phyloP scores from a whole-genome alignment of 768 basidiomycete species.

The Psilocybe sp. region DNA sequence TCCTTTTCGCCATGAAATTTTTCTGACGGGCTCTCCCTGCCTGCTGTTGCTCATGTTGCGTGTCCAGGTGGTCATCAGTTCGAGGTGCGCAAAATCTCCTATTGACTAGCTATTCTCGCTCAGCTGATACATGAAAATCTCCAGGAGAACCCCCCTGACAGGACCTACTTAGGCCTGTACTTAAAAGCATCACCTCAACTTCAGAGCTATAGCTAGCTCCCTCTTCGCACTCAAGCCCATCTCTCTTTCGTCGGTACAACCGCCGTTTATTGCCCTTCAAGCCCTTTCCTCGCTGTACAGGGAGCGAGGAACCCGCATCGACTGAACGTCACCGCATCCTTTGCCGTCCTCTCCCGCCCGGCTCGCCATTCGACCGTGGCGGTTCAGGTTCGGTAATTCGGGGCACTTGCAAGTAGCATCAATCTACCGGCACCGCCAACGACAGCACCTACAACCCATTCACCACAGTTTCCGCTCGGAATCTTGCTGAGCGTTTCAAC shows the following conservation, averaged over 20 bases:
- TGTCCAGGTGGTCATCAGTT: slow-evolving; percentile 71
- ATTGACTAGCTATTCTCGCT: not conserved
- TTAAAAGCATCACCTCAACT: slow-evolving; percentile 1
- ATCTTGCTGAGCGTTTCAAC: no score
- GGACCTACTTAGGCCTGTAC: slow-evolving; percentile 16
- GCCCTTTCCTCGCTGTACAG: slow-evolving; percentile 62
- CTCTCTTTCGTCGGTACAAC: slow-evolving; percentile 14
- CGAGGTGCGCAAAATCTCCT: slow-evolving; percentile 49
- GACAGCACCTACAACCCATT: slow-evolving; percentile 7
- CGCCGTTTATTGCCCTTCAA: slow-evolving; percentile 38
- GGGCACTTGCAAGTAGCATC: slow-evolving; percentile 30
- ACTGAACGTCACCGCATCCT: slow-evolving; percentile 47
- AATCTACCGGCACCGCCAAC: slow-evolving; percentile 9
- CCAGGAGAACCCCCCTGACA: slow-evolving; percentile 82
- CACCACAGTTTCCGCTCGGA: not conserved
- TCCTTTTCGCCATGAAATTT: slow-evolving; percentile 9
- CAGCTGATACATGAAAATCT: not conserved
- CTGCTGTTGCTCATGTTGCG: slow-evolving; percentile 9
- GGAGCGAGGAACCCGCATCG: slow-evolving; percentile 66
- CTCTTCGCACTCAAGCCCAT: slow-evolving; percentile 3
- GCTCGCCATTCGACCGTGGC: slow-evolving; percentile 62
- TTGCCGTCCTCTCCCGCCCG: slow-evolving; percentile 67
- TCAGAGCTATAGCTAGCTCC: slow-evolving; percentile 1
- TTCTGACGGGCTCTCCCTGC: slow-evolving; percentile 10
- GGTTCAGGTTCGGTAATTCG: slow-evolving; percentile 71